Conservation (phyloP, 139 green algal genomes). For the Zygnema circumcarinatum region DNA sequence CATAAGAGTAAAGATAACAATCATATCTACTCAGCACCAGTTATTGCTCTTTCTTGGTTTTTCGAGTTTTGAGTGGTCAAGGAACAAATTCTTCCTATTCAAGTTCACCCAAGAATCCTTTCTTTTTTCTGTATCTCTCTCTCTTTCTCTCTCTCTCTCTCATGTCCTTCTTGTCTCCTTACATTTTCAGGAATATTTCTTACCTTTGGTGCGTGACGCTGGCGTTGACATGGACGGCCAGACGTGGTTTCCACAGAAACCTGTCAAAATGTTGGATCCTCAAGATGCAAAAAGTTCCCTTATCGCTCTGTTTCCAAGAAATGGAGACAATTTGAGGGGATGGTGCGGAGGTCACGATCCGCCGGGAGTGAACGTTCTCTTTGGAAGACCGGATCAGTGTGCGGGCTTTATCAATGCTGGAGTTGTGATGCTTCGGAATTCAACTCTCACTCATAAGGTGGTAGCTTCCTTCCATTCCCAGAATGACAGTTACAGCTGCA, state of each 20-base stretch:
- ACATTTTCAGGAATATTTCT: constrained; percentile 5
- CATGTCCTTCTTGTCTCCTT: background rate
- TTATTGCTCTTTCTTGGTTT: too few species aligned
- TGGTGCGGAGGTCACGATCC: background rate
- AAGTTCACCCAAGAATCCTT: background rate
- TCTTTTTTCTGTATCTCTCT: background rate
- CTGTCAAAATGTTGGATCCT: constrained; percentile 12
- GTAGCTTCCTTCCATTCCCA: background rate
- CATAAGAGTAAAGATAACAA: too few species aligned
- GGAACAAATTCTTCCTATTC: background rate
- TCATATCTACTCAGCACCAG: too few species aligned
- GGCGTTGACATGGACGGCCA: background rate
- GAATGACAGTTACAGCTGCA: too few species aligned
- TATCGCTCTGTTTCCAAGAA: constrained; percentile 26
- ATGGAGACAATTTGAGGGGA: background rate
- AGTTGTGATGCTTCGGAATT: constrained; percentile 3
- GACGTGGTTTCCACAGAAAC: constrained; percentile 16
- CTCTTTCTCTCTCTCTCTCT: background rate
- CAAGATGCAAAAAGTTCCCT: background rate
- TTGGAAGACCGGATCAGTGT: background rate
- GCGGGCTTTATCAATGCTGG: background rate
- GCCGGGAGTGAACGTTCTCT: background rate
- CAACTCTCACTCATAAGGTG: constrained; percentile 7
- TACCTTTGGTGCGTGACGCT: background rate
- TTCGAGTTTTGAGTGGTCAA: too few species aligned